Conservation (phyloP, 768 basidiomycete species). For the Exidia glandulosa region DNA sequence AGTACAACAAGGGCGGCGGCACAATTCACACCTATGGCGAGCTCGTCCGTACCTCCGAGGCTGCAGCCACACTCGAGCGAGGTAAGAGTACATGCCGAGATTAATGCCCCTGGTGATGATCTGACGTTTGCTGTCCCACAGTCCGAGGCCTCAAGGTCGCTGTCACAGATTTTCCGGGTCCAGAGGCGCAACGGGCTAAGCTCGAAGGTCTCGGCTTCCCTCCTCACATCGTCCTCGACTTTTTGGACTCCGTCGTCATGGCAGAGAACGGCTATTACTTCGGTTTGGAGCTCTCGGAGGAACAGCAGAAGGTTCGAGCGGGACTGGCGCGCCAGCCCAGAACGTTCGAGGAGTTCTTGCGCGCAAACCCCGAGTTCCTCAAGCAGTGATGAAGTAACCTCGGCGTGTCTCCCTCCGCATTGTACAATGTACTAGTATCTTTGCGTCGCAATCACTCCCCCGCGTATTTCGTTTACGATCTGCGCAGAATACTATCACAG, state of each 20-base stretch:
- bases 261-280: neutral
- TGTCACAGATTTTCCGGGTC: neutral
- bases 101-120: neutral
- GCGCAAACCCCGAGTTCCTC: neutral
- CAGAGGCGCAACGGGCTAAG: neutral
- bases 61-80: neutral
- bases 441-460: no score
- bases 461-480: no score
- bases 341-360: neutral
- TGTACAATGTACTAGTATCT: no score
- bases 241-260: neutral
- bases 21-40: neutral
- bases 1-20: neutral
- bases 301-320: neutral
- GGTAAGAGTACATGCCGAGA: neutral
- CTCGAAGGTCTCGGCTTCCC: neutral
- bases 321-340: neutral
- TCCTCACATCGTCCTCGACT: neutral
- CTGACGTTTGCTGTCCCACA: neutral
- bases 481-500: no score
- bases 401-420: no score
- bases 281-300: neutral
- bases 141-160: neutral
- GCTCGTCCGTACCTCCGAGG: neutral
- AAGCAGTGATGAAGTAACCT: neutral